Evolutionary conservation across 257 asterid genomes (phyloP).

Genomic region (Striga asiatica): DNA sequence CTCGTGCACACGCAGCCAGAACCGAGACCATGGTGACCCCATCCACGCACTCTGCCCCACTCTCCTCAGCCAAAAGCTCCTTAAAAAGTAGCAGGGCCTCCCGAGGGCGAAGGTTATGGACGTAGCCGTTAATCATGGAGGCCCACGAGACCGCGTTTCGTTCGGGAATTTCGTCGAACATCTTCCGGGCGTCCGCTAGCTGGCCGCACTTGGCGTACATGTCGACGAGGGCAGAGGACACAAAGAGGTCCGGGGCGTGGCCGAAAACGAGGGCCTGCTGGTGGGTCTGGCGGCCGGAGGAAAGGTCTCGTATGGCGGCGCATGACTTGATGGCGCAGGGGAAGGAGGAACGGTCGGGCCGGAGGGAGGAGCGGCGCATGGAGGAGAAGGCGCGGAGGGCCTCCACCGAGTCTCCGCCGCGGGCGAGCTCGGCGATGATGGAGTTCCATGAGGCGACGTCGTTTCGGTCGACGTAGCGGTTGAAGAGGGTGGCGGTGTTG

Average conservation of each 20-base stretch:
- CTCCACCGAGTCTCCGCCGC: slow-evolving; percentile 68
- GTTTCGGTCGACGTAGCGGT: slow-evolving; percentile 59
- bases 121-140: slow-evolving; percentile 73
- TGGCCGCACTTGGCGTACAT: slow-evolving; percentile 76
- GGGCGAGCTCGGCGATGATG: slow-evolving; percentile 73
- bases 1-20: slow-evolving; percentile 73
- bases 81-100: slow-evolving; percentile 71
- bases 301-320: slow-evolving; percentile 61
- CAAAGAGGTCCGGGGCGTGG: slow-evolving; percentile 48
- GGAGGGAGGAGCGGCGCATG: slow-evolving; percentile 67
- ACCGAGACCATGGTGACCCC: slow-evolving; percentile 63
- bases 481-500: slow-evolving; percentile 46
- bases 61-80: slow-evolving; percentile 40
- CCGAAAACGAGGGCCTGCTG: slow-evolving; percentile 74
- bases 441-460: slow-evolving; percentile 86
- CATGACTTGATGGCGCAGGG: slow-evolving; percentile 88
- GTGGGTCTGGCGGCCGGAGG: slow-evolving; percentile 78
- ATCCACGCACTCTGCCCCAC: slow-evolving; percentile 40
- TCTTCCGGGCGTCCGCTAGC: slow-evolving; percentile 42
- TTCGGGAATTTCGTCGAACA: slow-evolving; percentile 69
- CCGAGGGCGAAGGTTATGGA: slow-evolving; percentile 39
- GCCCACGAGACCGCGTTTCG: slow-evolving; percentile 95
- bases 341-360: slow-evolving; percentile 70
- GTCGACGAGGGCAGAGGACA: slow-evolving; percentile 70
- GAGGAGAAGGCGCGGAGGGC: slow-evolving; percentile 78